Evolutionary conservation across 176 grass and related monocot genomes (phyloP), one percentile per base, ranked within the genome.

Genomic region (Pontederia crassipes): DNA sequence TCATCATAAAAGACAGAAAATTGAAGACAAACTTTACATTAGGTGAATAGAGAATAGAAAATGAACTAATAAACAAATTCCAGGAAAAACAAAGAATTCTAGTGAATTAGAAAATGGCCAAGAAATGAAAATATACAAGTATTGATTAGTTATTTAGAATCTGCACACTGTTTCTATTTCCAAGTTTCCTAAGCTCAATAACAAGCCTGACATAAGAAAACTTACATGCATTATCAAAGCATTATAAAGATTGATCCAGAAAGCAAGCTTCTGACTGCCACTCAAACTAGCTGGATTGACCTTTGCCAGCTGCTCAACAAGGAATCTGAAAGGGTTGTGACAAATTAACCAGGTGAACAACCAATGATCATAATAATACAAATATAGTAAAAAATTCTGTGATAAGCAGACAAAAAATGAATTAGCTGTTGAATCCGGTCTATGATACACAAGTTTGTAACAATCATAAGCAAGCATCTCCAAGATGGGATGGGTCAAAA

Each of bases 151-250:
- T 40, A 40, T 40, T 40, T 7, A 2, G 32, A 40, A 40, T 3
- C 32, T 29, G 15, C 10, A 12, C 27, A 59, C 24, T 5, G 17
- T 32, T 59, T 24, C 28, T 59, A 12, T 59, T 59, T 7, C 24
- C 12, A 28, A 28, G 24, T 28, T 28, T 27, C 28, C 26, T 28
- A 28, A 59, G 18, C 9, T 13, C 28, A 28, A 20, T 12, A 59
- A 26, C 17, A 15, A 8, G 16, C 35, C 29, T 45, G 26, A 58
- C 15, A 45, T 24, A 54, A 28, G 14, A 73, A 55, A 59, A 82
- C 93, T 64, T 76, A 98, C 93, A 88, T 98, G 93, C 93, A 98
- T 92, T 80, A 92, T 92, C 74, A 98, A 83, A 29, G 87, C 93
- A 79, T 92, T 98, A 70, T 88, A 98, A 47, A 98, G 73, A 50